Conservation (phyloP, 2,329 filamentous ascomycete species). For the Proliferodiscus dingleyae region DNA sequence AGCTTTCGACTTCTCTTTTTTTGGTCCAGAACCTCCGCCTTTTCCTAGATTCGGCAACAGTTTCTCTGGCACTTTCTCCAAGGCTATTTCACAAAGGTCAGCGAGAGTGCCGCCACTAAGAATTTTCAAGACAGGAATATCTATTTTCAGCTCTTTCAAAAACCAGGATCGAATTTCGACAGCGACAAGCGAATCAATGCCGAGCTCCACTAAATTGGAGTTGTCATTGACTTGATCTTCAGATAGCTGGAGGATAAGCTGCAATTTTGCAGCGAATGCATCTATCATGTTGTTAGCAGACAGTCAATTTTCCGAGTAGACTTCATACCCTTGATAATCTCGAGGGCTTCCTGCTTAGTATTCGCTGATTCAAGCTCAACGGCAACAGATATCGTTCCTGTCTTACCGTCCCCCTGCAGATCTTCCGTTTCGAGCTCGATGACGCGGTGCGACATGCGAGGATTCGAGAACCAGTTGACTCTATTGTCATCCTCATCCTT, state of each 20-base stretch:
- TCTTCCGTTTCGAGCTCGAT: too few species aligned
- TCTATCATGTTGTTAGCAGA: too few species aligned
- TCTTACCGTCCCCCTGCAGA: too few species aligned
- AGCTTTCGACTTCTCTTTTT: too few species aligned
- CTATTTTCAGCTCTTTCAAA: constrained; percentile 36
- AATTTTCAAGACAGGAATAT: constrained; percentile 11
- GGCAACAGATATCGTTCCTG: too few species aligned
- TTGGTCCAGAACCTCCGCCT: too few species aligned
- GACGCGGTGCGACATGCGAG: too few species aligned
- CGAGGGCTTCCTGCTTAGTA: too few species aligned
- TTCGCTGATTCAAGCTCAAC: too few species aligned
- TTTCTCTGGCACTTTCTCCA: not conserved
- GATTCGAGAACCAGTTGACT: not conserved
- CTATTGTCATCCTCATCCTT: too few species aligned
- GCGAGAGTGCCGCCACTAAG: not conserved
- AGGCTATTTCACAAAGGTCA: not conserved
- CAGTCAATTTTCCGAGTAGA: too few species aligned
- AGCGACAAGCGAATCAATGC: constrained; percentile 26
- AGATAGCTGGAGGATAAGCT: not conserved
- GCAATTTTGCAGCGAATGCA: not conserved
- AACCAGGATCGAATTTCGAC: constrained; percentile 39
- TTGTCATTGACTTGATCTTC: not conserved
- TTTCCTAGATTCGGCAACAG: not conserved
- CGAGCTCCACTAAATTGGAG: constrained; percentile 30
- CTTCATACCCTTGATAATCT: too few species aligned